Evolutionary conservation across 108 stramenopile genomes (phyloP).

Genomic region (Cyclotella atomus): DNA sequence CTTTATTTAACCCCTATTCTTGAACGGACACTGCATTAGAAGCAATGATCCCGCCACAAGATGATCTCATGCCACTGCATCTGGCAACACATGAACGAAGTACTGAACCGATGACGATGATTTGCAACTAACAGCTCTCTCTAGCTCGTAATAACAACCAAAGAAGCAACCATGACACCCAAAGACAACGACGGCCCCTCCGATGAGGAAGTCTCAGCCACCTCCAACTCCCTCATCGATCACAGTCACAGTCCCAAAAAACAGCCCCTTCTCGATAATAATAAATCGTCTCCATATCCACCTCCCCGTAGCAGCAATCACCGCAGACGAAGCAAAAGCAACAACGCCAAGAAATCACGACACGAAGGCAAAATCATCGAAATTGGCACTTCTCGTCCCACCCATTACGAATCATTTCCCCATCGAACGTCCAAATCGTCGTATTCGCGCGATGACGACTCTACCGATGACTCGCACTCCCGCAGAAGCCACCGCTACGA

Average conservation of each 20-base stretch:
- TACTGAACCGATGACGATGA: too few relatives aligned
- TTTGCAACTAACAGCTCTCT: too few relatives aligned
- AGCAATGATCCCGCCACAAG: too few relatives aligned
- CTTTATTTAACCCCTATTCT: too few relatives aligned
- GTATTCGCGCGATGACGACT: background rate
- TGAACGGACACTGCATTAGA: too few relatives aligned
- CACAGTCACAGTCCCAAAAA: background rate
- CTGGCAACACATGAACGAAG: too few relatives aligned
- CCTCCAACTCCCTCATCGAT: background rate
- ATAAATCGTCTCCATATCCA: background rate
- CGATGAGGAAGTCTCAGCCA: constrained; percentile 24
- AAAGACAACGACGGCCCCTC: constrained; percentile 23
- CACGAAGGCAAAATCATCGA: constrained; percentile 14
- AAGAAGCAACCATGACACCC: background rate
- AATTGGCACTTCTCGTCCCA: background rate
- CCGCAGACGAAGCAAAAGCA: background rate
- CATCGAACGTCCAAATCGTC: background rate
- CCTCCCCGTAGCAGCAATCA: background rate
- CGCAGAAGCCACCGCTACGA: background rate
- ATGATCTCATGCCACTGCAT: too few relatives aligned
- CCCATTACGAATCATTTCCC: constrained; percentile 7
- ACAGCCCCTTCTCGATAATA: too few relatives aligned
- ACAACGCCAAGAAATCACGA: background rate
- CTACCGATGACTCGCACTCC: background rate
- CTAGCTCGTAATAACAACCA: too few relatives aligned